These are phyloP conservation scores for Calonectria multiphialidica DNA, from an alignment of 2,329 filamentous ascomycete genomes.

Conservation along the genomic window DNA sequence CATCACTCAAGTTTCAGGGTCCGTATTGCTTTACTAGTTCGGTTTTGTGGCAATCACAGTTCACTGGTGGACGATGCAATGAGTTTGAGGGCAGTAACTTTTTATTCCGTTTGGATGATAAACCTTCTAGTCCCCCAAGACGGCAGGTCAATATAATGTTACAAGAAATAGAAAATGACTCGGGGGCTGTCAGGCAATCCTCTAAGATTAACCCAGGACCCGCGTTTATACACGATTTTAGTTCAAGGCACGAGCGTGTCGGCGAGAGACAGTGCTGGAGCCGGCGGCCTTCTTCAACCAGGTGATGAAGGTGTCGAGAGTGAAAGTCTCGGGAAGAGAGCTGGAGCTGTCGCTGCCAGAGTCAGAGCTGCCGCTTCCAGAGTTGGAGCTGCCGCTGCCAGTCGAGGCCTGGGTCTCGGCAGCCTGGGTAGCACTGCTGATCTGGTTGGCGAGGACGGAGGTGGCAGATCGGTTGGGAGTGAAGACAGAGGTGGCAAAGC, in stretches of 20 bases:
- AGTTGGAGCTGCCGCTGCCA: background rate
- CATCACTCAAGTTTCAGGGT: background rate
- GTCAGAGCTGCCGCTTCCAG: background rate
- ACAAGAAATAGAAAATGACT: conserved; percentile 21
- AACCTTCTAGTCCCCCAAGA: background rate
- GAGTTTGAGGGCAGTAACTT: background rate
- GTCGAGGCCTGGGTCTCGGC: background rate
- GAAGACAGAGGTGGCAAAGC: conserved; percentile 21
- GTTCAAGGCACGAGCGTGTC: conserved; percentile 36
- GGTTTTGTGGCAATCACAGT: background rate
- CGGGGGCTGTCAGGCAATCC: background rate
- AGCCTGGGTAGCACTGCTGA: conserved; percentile 2
- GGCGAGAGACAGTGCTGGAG: conserved; percentile 28
- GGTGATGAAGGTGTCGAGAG: conserved; percentile 39
- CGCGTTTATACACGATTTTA: conserved; percentile 21
- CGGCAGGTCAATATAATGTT: conserved; percentile 7
- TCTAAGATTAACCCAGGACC: background rate
- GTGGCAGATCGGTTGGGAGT: conserved; percentile 19
- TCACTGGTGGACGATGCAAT: background rate
- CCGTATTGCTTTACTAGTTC: background rate
- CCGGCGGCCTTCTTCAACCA: conserved; percentile 30
- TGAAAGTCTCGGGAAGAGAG: conserved; percentile 39
- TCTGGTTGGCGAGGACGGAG: conserved; percentile 6
- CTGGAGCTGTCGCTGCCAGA: conserved; percentile 1
- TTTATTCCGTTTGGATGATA: background rate